A percentile compares a stretch with the other conserved stretches of the same genome.
Evolutionary conservation across 495 filamentous ascomycete species (phyloP).

Genomic region (Hyaloscypha finlandica): DNA sequence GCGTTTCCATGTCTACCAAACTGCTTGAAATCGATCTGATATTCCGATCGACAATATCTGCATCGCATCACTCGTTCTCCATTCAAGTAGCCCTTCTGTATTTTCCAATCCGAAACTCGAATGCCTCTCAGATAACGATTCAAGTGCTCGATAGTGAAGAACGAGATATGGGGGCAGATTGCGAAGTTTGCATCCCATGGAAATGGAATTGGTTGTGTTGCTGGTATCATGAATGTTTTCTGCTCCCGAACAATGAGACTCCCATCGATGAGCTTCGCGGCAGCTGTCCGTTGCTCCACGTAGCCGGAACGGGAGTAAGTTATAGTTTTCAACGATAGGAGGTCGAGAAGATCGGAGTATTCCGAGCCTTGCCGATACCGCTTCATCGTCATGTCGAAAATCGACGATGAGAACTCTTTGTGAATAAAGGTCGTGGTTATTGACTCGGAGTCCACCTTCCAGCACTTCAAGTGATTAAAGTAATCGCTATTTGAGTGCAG

Average conservation of each 20-base stretch:
- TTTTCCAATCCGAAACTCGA: constrained; percentile 11
- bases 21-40: constrained; percentile 19
- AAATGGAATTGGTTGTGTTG: constrained; percentile 16
- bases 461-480: constrained; percentile 12
- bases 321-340: constrained; percentile 12
- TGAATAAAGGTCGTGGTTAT: constrained; percentile 3
- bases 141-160: constrained; percentile 11
- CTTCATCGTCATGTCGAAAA: constrained; percentile 26
- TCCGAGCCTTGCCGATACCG: constrained; percentile 12
- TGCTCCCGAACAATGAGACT: constrained; percentile 20
- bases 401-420: constrained; percentile 11
- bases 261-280: constrained; percentile 17
- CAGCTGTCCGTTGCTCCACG: constrained; percentile 16
- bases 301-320: constrained; percentile 8
- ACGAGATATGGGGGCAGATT: constrained; percentile 13
- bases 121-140: constrained; percentile 13
- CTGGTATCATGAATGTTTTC: constrained; percentile 21
- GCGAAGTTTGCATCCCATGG: constrained; percentile 11
- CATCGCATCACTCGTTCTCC: constrained; percentile 16
- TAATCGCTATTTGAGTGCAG: constrained; percentile 7
- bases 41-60: constrained; percentile 22
- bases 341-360: constrained; percentile 13
- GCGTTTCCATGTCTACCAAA: constrained; percentile 20
- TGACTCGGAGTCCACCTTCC: constrained; percentile 10
- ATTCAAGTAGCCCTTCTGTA: constrained; percentile 2